These are phyloP conservation scores for Bothriochloa decipiens DNA, from an alignment of 176 grass and related monocot genomes.

Conservation along the genomic window DNA sequence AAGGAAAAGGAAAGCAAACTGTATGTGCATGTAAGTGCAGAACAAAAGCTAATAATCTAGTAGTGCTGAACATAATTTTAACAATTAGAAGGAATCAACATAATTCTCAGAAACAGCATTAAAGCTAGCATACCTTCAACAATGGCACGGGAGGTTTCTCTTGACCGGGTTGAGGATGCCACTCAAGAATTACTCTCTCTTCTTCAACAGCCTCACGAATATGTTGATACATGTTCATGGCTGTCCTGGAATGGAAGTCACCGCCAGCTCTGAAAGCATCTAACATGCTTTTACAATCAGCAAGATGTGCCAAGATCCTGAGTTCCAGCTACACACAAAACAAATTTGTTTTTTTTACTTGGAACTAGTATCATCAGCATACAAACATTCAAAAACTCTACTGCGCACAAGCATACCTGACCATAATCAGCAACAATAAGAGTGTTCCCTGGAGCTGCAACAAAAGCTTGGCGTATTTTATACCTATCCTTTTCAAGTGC, in stretches of 20 bases:
- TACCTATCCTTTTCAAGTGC: slow-evolving; percentile 90
- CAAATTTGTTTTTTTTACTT: slow-evolving; percentile 17
- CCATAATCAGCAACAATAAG: slow-evolving; percentile 99
- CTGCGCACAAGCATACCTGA: slow-evolving; percentile 58
- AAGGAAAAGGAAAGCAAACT: not conserved
- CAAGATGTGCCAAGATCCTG: slow-evolving; percentile 94
- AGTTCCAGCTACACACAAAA: slow-evolving; percentile 79
- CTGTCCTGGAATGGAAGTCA: slow-evolving; percentile 96
- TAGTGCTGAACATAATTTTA: slow-evolving; percentile 20
- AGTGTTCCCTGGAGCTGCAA: slow-evolving; percentile 83
- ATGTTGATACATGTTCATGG: slow-evolving; percentile 95
- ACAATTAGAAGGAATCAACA: slow-evolving; percentile 18
- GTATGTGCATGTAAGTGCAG: not conserved
- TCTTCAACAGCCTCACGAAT: slow-evolving; percentile 79
- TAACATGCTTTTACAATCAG: slow-evolving; percentile 88
- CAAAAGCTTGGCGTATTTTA: slow-evolving; percentile 97
- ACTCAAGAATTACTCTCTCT: slow-evolving; percentile 89
- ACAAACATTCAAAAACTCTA: slow-evolving; percentile 20
- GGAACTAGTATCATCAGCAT: not conserved
- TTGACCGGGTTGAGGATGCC: slow-evolving; percentile 90
- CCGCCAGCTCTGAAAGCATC: slow-evolving; percentile 92
- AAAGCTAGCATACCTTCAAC: slow-evolving; percentile 68
- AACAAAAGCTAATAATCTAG: slow-evolving; percentile 10
- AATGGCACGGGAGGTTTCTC: slow-evolving; percentile 78
- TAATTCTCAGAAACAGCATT: slow-evolving; percentile 39